Evolutionary conservation across 1,284 basidiomycete species (phyloP), one percentile per base, ranked within the genome.

Genomic region (Leccinum pachyderme): DNA sequence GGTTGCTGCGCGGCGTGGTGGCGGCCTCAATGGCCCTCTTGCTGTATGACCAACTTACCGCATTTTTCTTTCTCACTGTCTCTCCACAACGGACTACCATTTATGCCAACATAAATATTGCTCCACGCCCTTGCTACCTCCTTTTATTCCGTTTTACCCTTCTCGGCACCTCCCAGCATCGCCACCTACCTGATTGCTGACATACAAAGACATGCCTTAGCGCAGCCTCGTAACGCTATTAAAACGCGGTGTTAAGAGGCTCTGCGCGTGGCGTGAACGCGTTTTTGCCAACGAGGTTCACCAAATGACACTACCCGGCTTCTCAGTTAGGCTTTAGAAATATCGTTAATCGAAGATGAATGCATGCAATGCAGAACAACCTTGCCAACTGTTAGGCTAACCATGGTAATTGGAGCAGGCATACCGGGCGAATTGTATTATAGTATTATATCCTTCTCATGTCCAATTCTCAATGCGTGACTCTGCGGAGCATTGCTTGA

Each of bases 21-120:
- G 83, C 53, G 86, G 85, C 8, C 72, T 77, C 53, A 72, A 73
- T 15, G 83, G 83, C 9, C 69, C 75, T 11, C 76, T 87, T 22
- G 41, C 58, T 44, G 70, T 57, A 56, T 69, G 59, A 70, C 24
- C 35, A 27, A 3, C 33, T 50, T 22, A 7, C 39, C 22, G 28
- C 6, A 24, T 53, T 24, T 44, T 24, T 15, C 31, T 7, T 52
- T 39, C 31, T 35, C 41, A 45, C 52, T 57, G n/a, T 57, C 49
- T 18, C 52, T 62, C 53, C 39, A 27, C 22, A 47, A 13, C 11
- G 5, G 28, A 43, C 32, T 50, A 28, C 46, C 7, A 27, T 32
- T 53, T 31, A 24, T 54, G 31, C 47, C 27, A 45, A 35, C 3
- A 25, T 41, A 22, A 50, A 56, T 25, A 46, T 27, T 47, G 65